phyloP scores from a whole-genome alignment of 192 early-diverging fungal genomes.

The Coemansia sp. region DNA sequence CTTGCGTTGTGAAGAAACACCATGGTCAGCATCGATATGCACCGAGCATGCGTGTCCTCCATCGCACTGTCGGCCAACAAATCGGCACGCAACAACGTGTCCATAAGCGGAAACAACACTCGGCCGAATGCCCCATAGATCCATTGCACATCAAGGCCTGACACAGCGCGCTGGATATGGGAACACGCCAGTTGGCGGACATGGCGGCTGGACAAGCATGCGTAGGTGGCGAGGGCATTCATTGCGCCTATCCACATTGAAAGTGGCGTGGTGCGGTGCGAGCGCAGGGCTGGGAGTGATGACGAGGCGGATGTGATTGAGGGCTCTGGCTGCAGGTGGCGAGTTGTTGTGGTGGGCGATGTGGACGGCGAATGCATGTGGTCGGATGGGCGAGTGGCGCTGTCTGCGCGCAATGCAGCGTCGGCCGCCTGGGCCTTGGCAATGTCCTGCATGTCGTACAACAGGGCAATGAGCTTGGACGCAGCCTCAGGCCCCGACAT shows the following conservation, averaged over 20 bases:
- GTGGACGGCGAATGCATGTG: constrained; percentile 5
- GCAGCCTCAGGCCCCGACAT: constrained; percentile 29
- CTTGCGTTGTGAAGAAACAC: constrained; percentile 48
- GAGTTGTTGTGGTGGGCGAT: not conserved
- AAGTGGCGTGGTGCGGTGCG: constrained; percentile 32
- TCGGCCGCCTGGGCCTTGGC: constrained; percentile 14
- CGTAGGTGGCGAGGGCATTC: constrained; percentile 25
- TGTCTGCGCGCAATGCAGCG: not conserved
- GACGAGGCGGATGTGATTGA: constrained; percentile 35
- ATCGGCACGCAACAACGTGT: constrained; percentile 78
- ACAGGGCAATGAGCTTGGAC: constrained; percentile 31
- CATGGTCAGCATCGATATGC: constrained; percentile 52
- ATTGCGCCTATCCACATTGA: constrained; percentile 49
- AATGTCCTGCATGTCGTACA: constrained; percentile 40
- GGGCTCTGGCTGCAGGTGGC: constrained; percentile 24
- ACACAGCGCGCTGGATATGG: constrained; percentile 75
- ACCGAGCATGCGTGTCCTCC: constrained; percentile 54
- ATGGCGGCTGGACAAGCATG: constrained; percentile 59
- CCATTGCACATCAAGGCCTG: constrained; percentile 57
- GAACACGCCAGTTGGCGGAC: constrained; percentile 80
- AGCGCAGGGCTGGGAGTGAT: constrained; percentile 38
- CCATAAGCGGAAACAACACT: constrained; percentile 86
- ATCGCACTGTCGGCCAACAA: constrained; percentile 57
- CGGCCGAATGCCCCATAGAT: constrained; percentile 74
- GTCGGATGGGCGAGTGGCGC: not conserved